Percentiles rank a stretch among this genome's conserved stretches.
These are phyloP conservation scores for Phytophthora parvispora DNA, from an alignment of 352 stramenopile species.

Conservation along the genomic window DNA sequence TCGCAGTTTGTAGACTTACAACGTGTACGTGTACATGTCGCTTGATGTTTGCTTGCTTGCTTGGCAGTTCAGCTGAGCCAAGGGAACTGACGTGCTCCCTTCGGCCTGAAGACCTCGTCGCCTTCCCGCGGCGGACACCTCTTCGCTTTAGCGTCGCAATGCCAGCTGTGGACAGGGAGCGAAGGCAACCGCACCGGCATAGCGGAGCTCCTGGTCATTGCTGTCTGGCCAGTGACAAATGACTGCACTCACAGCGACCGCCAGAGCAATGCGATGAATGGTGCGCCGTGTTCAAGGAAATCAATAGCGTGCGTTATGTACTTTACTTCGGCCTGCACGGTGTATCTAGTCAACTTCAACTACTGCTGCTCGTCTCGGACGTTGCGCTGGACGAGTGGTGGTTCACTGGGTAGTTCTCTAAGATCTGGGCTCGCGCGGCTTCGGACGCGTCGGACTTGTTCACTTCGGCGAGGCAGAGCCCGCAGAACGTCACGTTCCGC, in stretches of 20 bases:
- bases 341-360: background rate
- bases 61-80: background rate
- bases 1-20: too few species aligned
- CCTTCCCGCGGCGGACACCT: conserved; percentile 13
- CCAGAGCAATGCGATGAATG: background rate
- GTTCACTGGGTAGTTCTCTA: conserved; percentile 26
- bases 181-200: background rate
- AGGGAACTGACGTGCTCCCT: background rate
- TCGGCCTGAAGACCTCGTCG: background rate
- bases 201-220: background rate
- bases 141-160: conserved; percentile 10
- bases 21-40: too few species aligned
- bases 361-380: conserved; percentile 35
- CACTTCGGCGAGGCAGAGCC: conserved; percentile 27
- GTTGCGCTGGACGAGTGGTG: conserved; percentile 6
- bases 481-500: conserved; percentile 46
- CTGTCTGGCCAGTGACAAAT: background rate
- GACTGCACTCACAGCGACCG: background rate
- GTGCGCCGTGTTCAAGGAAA: background rate
- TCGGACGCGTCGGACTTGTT: conserved; percentile 29
- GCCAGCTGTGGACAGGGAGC: conserved; percentile 1
- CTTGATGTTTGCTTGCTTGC: background rate
- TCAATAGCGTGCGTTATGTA: conserved; percentile 21
- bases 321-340: background rate
- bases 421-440: conserved; percentile 30